phyloP scores from a whole-genome alignment of 148 eudicot genomes.

The Bassia scoparia region DNA sequence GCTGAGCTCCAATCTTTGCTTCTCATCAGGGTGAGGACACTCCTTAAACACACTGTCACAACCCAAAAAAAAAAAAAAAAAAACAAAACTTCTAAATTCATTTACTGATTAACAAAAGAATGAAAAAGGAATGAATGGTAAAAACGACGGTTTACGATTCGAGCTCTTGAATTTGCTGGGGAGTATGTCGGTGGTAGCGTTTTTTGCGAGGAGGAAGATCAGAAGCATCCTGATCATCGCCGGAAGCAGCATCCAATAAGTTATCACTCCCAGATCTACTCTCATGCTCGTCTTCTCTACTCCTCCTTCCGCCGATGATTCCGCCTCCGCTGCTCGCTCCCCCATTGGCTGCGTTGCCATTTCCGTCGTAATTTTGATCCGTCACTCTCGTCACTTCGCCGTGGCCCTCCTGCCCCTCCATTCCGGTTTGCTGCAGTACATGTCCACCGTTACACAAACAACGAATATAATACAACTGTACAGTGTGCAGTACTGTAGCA shows the following conservation, averaged over 20 bases:
- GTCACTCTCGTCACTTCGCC: conserved; percentile 2
- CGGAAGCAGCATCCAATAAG: conserved; percentile 72
- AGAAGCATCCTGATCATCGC: conserved; percentile 75
- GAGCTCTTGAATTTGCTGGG: conserved; percentile 98
- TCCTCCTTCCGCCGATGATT: conserved; percentile 38
- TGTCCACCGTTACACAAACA: neutral
- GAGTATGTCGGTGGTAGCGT: conserved; percentile 95
- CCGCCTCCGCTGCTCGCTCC: conserved; percentile 30
- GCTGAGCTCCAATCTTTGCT: conserved; percentile 92
- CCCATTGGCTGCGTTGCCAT: conserved; percentile 31
- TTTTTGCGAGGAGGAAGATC: conserved; percentile 76
- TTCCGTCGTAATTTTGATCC: conserved; percentile 37
- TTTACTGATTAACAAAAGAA: too few relatives aligned
- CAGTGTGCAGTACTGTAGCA: too few relatives aligned
- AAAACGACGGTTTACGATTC: too few relatives aligned
- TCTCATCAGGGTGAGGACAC: conserved; percentile 99
- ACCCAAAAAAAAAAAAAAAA: conserved; percentile 20
- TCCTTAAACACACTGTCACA: conserved; percentile 71
- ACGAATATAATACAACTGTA: too few relatives aligned
- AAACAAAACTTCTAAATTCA: too few relatives aligned
- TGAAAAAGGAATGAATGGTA: neutral
- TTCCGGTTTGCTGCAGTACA: conserved; percentile 28
- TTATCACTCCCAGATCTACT: conserved; percentile 97
- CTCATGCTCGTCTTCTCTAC: conserved; percentile 74
- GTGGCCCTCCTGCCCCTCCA: conserved; percentile 34